Base-by-base conservation (phyloP, 2,329 filamentous ascomycete species). In the Botrytis medusae region DNA sequence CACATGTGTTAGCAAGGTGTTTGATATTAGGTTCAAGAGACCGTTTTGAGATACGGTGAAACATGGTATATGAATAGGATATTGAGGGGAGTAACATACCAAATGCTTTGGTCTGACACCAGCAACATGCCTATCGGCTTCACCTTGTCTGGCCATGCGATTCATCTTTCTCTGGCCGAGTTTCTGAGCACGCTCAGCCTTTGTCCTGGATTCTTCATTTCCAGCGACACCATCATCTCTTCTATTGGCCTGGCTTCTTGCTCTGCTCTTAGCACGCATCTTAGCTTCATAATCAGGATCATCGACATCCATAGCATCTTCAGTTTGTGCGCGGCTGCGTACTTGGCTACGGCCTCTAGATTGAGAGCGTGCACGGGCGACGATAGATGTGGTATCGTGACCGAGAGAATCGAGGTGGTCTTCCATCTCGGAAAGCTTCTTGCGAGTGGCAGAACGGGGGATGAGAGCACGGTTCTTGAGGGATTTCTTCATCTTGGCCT, bases 141-240 rank as follows among this genome's bases (percentile, higher is more conserved):
- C 96, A 87, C 96, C 96, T 87, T 97, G 93, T 83, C 95, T 91
- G 62, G 96, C 96, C 92, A 97, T 96, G 77, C 95, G 90, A 87
- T 99, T 99, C 94, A 97, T 98, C 89, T 94, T 95, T 88, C 95
- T 94, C 91, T 99, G 97, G 80, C 91, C 88, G 82, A 99, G 85
- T 88, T 97, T 98, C 81, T 90, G 88, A 82, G 97, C 86, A 80
- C 92, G 91, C 83, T 97, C 95, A 54, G 93, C 94, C 88, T 95
- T 97, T 74, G 86, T 87, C 77, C 93, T 89, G 68, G 88, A 85
- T 71, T 82, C 83, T 76, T 90, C 88, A 81, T 93, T 89, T 57
- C 65, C 65, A 74, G 87, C 88, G 60, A 98, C 91, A 84, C 93
- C 94, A 76, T 94, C 93, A 42, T 91, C 90, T 75, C 90, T 88